Evolutionary conservation across 129 eudicot species (phyloP).

Genomic region (sunflower (Helianthus annuus)): DNA sequence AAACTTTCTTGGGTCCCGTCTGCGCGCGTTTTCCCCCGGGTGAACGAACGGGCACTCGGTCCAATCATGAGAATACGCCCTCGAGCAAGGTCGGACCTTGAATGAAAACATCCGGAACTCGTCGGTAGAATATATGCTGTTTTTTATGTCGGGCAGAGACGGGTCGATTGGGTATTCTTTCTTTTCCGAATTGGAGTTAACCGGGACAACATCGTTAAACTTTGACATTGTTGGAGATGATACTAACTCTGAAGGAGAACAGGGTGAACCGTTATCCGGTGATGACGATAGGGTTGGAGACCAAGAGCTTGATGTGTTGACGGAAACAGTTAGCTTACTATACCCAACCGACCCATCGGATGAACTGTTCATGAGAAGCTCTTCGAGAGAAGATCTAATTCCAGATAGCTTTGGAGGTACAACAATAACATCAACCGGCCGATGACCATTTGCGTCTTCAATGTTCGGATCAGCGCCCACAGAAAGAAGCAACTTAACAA

Average conservation of each 20-base stretch:
- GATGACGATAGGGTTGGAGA: conserved; percentile 72
- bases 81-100: conserved; percentile 84
- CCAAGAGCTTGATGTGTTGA: conserved; percentile 45
- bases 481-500: conserved; percentile 57
- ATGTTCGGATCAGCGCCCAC: conserved; percentile 73
- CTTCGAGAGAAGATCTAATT: conserved; percentile 50
- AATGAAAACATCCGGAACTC: conserved; percentile 93
- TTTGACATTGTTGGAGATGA: conserved; percentile 58
- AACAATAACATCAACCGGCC: conserved; percentile 70
- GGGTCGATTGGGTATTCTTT: conserved; percentile 87
- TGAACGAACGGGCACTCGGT: conserved; percentile 96
- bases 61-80: conserved; percentile 96
- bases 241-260: conserved; percentile 52
- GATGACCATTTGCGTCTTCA: conserved; percentile 62
- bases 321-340: conserved; percentile 47
- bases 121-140: conserved; percentile 83
- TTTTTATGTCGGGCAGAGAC: conserved; percentile 77
- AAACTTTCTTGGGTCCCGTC: conserved; percentile 83
- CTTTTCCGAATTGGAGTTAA: conserved; percentile 54
- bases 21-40: conserved; percentile 92
- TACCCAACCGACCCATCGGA: conserved; percentile 53
- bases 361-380: conserved; percentile 44
- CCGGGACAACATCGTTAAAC: conserved; percentile 38
- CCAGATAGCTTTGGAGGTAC: conserved; percentile 61
- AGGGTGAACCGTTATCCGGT: conserved; percentile 57